A percentile compares a stretch with the other conserved stretches of the same genome.
Evolutionary conservation across 306 rosid species (phyloP).

Genomic region (Rosa chinensis): DNA sequence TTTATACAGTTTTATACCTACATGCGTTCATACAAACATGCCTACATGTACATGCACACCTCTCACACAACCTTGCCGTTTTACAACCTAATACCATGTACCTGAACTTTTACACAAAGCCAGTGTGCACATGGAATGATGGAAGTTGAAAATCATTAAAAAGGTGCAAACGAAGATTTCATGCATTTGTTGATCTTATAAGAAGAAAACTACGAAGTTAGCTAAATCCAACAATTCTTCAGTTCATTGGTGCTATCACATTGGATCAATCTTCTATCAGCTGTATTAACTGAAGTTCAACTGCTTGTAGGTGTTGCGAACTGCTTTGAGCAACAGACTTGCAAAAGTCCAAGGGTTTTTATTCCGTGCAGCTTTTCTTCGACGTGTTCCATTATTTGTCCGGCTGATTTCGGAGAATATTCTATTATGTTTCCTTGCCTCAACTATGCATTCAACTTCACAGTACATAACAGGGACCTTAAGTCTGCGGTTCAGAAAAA

Average conservation of each 20-base stretch:
- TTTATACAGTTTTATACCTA: background rate
- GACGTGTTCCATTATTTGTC: constrained; percentile 85
- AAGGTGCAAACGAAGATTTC: background rate
- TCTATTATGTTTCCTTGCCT: constrained; percentile 81
- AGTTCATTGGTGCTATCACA: background rate
- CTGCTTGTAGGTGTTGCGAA: constrained; percentile 74
- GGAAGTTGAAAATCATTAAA: background rate
- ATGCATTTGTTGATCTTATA: constrained; percentile 4
- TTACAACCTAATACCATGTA: background rate
- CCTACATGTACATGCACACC: background rate
- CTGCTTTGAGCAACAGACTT: constrained; percentile 96
- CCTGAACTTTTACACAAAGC: background rate
- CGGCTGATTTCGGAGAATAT: constrained; percentile 88
- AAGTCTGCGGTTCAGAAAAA: constrained; percentile 92
- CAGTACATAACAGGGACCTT: constrained; percentile 86
- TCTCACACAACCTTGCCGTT: background rate
- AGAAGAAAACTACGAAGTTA: background rate
- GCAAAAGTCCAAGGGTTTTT: constrained; percentile 99
- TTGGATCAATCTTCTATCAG: background rate
- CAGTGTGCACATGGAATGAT: background rate
- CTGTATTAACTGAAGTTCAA: constrained; percentile 4
- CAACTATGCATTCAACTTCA: constrained; percentile 84
- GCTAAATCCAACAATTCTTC: background rate
- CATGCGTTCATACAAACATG: background rate
- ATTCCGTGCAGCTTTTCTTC: constrained; percentile 98